Base-by-base conservation (phyloP, 2,329 filamentous ascomycete species). In the Cordyceps cateniannulata region DNA sequence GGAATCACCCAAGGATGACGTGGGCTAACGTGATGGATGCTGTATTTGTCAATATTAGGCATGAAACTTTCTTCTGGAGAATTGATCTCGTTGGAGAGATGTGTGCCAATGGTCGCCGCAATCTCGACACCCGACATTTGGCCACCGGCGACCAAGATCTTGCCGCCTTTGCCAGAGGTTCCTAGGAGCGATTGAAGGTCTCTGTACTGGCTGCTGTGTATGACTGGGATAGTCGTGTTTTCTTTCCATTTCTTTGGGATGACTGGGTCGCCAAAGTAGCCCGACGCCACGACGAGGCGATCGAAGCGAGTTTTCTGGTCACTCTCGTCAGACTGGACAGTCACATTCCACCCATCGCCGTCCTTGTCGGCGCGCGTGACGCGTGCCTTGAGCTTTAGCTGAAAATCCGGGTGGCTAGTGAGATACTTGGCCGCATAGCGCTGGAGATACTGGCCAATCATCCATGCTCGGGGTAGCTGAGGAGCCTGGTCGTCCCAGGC, bases 111-210 rank as follows among this genome's bases (percentile, higher is more conserved):
- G 2, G 86, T 85, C 10, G 85, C 86, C 0, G 90, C 87, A 53
- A 88, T 87, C 75, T 96, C 91, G 5, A 89, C 83, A 0, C 90
- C 90, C 2, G 90, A 93, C 81, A 95, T 92, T 67, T 92, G 89
- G 0, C 90, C 90, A 0, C 91, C 91, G 1, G 92, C 83, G 0
- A 96, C 78, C 1, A 91, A 77, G 18, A 95, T 85, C 67, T 86
- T 90, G 20, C 83, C 82, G 1, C 78, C 77, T 0, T 68, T 66
- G 5, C 64, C 60, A 0, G 72, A 66, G 12, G 72, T 69, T 0
- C 72, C 74, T 1, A 87, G 66, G 3, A 87, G 70, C 9, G 70
- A 70, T 29, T 78, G 67, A 2, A 89, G 71, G 59, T 81, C 77
- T 3, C 87, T 79, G 57, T 91, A 86, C 29, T 81, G 73, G 52